Percentiles rank a stretch among this genome's conserved stretches.
phyloP scores from a whole-genome alignment of 192 early-diverging fungal species.

The Linnemannia zychae region DNA sequence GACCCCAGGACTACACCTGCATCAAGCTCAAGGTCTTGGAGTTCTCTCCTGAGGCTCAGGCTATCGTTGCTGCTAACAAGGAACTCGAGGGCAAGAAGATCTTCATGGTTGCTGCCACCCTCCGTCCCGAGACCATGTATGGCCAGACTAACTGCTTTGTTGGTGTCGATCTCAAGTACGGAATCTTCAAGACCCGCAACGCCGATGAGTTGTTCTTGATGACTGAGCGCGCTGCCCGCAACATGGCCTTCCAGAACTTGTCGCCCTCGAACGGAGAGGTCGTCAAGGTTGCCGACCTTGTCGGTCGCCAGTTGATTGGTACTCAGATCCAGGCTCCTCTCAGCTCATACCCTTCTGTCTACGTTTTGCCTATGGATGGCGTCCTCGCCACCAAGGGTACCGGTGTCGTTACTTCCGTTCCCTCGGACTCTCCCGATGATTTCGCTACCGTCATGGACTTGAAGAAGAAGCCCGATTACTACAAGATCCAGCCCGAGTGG shows the following conservation, averaged over 20 bases:
- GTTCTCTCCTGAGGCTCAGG: slow-evolving; percentile 66
- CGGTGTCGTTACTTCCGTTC: slow-evolving; percentile 98
- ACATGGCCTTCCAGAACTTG: slow-evolving; percentile 96
- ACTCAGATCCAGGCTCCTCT: slow-evolving; percentile 93
- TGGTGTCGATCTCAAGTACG: slow-evolving; percentile 92
- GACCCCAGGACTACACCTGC: slow-evolving; percentile 95
- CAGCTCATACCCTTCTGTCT: slow-evolving; percentile 81
- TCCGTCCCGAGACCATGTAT: slow-evolving; percentile 99
- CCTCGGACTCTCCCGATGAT: slow-evolving; percentile 99
- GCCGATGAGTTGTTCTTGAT: slow-evolving; percentile 86
- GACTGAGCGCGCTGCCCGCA: slow-evolving; percentile 94
- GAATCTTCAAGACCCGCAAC: slow-evolving; percentile 84
- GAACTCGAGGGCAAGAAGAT: slow-evolving; percentile 77
- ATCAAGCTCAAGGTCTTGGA: slow-evolving; percentile 92
- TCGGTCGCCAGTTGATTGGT: slow-evolving; percentile 87
- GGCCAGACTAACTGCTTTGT: slow-evolving; percentile 99
- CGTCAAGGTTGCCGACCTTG: slow-evolving; percentile 79
- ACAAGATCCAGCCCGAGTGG: slow-evolving; percentile 92
- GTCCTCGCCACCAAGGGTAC: slow-evolving; percentile 97
- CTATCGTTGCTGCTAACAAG: slow-evolving; percentile 56
- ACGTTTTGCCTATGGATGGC: slow-evolving; percentile 97
- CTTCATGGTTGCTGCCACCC: slow-evolving; percentile 94
- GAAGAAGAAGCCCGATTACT: slow-evolving; percentile 94
- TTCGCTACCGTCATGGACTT: slow-evolving; percentile 92
- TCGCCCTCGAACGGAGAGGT: slow-evolving; percentile 78